Evolutionary conservation across 371 early-diverging fungal genomes (phyloP), one percentile per base, ranked within the genome.

Genomic region (Fennellomyces sp.): DNA sequence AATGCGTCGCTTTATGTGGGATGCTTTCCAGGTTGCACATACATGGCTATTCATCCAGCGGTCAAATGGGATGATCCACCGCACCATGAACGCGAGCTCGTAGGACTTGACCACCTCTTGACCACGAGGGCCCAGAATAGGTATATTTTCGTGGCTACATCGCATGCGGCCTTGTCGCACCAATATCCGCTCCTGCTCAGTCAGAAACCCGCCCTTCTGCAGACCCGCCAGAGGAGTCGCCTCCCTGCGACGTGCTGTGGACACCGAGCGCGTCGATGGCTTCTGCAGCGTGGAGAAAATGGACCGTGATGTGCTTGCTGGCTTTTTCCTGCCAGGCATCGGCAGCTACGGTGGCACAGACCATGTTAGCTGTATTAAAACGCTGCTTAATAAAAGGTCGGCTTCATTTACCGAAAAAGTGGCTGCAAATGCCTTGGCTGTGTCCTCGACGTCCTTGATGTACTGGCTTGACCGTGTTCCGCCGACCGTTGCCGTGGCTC

Each of bases 101-200:
- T 68, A 65, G 0, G 66, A 63, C 38, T 61, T 35, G 8, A 72
- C 68, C 39, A 65, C 45, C 6, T 60, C 53, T 36, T 65, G 60
- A 15, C 60, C 57, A 28, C 72, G 63, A 28, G 65, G 65, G 2
- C 72, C 72, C 30, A 72, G 10, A 2, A 61, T 56, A 26, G 65
- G 68, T 49, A 72, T 63, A 26, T 64, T 61, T 26, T 25, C 15
- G 15, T 58, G 55, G 12, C 56, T 63, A 41, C 68, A 72, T 17
- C 35, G 49, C 54, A 60, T 57, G 12, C 48, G 49, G 3, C 68
- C 68, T 41, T 60, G 39, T 30, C 53, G 33, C 11, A 68, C 50
- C 12, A 41, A 33, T 27, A 25, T 10, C 25, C 36, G 53, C n/a
- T 64, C 68, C 29, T 68, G 61, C 23, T 52, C 47, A 21, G 61